Base-by-base conservation (phyloP, 495 filamentous ascomycete genomes). In the Friedmanniomyces simplex region DNA sequence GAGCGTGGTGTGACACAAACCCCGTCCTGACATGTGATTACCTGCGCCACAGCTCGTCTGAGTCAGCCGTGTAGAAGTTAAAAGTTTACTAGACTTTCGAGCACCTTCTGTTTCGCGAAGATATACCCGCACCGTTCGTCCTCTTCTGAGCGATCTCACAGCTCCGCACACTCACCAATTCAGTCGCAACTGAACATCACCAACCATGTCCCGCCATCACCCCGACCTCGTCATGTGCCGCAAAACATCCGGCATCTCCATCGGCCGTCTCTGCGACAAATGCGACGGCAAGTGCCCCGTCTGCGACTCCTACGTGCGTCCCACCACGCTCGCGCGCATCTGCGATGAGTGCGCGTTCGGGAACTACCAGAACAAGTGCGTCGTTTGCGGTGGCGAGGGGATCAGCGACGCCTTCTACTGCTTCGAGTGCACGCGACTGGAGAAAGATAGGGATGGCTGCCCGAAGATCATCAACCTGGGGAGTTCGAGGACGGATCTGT, bases 331-430 rank as follows among this genome's bases (percentile, higher is more conserved):
- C 32, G 91, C 95, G 52, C 86, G 91, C 60, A 97, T 99, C 74
- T 99, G 93, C 77, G 93, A 99, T 74, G 93, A 99, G 74, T 99
- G 93, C 77, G 86, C 86, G 67, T 99, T 99, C 71, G 93, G 93
- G 66, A 99, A 99, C 76, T 99, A 97, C 75, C 93, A 97, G 76
- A 99, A 99, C 73, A 99, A 99, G 70, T 99, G 93, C 68, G 89
- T 97, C 25, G 93, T 99, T 24, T 99, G 93, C 71, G 93, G 93
- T 73, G 93, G 93, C 61, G 93, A 99, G 76, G 93, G 93, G 16
- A 99, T 99, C 70, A 91, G 87, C 37, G 93, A 99, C 69, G 93
- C 93, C n/a, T 97, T 99, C 73, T 99, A 99, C 76, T 99, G 93
- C 78, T 97, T 96, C 68, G 94, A 99, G 69, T 99, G 93, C 71